phyloP scores from a whole-genome alignment of 73 alveolate genomes.

The Durusdinium trenchii region DNA sequence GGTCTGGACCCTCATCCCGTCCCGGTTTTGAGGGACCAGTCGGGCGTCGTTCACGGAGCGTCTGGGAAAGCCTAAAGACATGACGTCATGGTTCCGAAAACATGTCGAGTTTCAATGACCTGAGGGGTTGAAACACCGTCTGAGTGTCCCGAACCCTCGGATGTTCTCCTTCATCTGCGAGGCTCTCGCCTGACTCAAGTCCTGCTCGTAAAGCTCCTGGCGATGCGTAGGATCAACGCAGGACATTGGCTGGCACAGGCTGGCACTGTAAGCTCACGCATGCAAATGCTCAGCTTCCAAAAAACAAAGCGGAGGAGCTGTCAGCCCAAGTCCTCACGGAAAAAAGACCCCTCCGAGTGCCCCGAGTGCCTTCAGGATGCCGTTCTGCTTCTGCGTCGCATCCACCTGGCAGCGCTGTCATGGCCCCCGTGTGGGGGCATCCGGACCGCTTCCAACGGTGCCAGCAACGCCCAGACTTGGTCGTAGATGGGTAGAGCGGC shows the following conservation, averaged over 20 bases:
- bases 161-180: constrained; percentile 90
- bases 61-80: no score
- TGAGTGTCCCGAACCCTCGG: constrained; percentile 1
- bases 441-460: neutral
- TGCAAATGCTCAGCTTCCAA: neutral
- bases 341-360: neutral
- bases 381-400: constrained; percentile 84
- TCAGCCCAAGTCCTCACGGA: neutral
- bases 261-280: neutral
- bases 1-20: no score
- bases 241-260: neutral
- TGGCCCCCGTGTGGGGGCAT: neutral
- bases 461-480: constrained; percentile 65
- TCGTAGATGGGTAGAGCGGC: constrained; percentile 59
- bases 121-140: neutral
- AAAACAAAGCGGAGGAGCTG: neutral
- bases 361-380: constrained; percentile 60
- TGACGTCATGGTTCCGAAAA: no score
- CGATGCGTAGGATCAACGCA: neutral
- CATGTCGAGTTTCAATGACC: no score
- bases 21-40: no score
- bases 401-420: constrained; percentile 35
- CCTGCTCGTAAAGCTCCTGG: constrained; percentile 87
- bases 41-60: no score
- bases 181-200: constrained; percentile 72